Conservation (phyloP, 2,329 filamentous ascomycete genomes). For the Verticillium zaregamsianum region DNA sequence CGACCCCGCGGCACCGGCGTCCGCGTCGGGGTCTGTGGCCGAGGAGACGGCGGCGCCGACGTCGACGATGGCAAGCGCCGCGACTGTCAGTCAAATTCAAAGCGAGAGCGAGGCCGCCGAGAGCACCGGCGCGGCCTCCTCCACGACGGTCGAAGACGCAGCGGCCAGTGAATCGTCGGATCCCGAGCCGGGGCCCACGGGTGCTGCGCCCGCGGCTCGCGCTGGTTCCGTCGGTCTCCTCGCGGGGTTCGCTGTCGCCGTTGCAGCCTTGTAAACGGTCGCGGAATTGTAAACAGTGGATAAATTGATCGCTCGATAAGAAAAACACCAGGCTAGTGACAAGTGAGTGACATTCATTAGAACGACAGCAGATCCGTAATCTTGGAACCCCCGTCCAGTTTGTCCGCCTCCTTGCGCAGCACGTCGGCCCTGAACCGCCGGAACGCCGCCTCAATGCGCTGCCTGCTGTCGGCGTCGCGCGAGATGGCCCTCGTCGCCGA, state of each 20-base stretch:
- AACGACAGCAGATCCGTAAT: constrained; percentile 7
- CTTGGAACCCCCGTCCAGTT: constrained; percentile 36
- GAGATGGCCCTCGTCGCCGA: constrained; percentile 49
- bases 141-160: too few species aligned
- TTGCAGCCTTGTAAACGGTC: too few species aligned
- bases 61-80: too few species aligned
- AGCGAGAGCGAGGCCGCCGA: too few species aligned
- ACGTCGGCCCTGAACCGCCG: constrained; percentile 58
- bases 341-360: not conserved
- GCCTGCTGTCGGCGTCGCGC: constrained; percentile 46
- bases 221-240: not conserved
- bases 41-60: too few species aligned
- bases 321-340: too few species aligned
- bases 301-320: not conserved
- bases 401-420: constrained; percentile 54
- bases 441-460: constrained; percentile 60
- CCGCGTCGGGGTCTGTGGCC: not conserved
- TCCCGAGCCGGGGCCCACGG: too few species aligned
- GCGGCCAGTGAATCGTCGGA: too few species aligned
- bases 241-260: not conserved
- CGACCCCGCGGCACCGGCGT: not conserved
- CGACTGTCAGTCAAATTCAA: too few species aligned
- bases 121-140: too few species aligned
- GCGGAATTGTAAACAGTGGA: not conserved
- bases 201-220: not conserved